Percentiles rank a stretch among this genome's conserved stretches.
phyloP scores from a whole-genome alignment of 441 rosid species.

The Jatropha podagrica region DNA sequence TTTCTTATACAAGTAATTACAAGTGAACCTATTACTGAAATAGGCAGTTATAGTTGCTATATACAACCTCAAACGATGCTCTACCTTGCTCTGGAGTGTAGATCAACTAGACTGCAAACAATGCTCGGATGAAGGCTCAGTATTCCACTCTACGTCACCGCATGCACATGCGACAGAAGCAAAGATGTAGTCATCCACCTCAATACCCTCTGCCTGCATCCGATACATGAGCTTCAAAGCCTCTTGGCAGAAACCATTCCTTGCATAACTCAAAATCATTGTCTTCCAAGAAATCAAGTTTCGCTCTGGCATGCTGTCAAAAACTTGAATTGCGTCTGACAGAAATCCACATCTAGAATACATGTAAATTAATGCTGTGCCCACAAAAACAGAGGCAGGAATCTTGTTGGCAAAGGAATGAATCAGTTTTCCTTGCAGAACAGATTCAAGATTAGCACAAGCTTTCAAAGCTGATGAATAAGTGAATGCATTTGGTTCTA shows the following conservation, averaged over 20 bases:
- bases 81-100: not conserved
- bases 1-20: too few species aligned
- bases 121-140: slow-evolving; percentile 34
- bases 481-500: slow-evolving; percentile 73
- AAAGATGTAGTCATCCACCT: slow-evolving; percentile 65
- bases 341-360: slow-evolving; percentile 76
- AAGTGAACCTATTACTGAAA: too few species aligned
- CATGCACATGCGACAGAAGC: slow-evolving; percentile 57
- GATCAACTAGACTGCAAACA: slow-evolving; percentile 43
- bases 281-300: slow-evolving; percentile 76
- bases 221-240: slow-evolving; percentile 80
- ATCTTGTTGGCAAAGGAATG: slow-evolving; percentile 75
- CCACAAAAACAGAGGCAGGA: slow-evolving; percentile 60
- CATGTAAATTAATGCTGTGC: slow-evolving; percentile 78
- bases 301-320: slow-evolving; percentile 68
- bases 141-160: slow-evolving; percentile 58
- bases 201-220: slow-evolving; percentile 72
- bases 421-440: slow-evolving; percentile 58
- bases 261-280: slow-evolving; percentile 76
- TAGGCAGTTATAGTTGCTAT: not conserved
- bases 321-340: slow-evolving; percentile 67
- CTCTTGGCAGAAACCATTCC: slow-evolving; percentile 66
- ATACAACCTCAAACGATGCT: not conserved
- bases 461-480: slow-evolving; percentile 78
- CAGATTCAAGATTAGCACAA: slow-evolving; percentile 68